Conservation (phyloP, 208 protist species). For the Trypanosoma theileri region DNA sequence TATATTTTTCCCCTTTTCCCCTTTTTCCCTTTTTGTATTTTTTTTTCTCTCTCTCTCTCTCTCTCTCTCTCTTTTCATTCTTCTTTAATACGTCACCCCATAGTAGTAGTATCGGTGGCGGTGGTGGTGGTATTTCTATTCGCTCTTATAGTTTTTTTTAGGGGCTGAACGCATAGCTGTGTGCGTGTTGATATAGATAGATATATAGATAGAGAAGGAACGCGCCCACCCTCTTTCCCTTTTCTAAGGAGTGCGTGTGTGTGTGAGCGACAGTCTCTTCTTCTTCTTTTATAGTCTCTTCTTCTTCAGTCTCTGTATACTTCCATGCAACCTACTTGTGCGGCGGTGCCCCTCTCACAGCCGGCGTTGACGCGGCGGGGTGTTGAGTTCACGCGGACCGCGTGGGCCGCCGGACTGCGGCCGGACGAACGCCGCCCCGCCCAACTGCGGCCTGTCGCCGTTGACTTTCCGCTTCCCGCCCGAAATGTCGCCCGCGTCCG, state of each 20-base stretch:
- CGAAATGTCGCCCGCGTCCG: constrained; percentile 80
- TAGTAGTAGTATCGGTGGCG: not conserved
- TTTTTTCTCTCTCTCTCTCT: not conserved
- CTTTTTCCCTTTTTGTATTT: not conserved
- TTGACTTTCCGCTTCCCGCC: constrained; percentile 74
- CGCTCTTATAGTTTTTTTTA: no score
- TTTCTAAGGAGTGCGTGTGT: no score
- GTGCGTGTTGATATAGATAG: no score
- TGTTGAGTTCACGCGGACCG: constrained; percentile 54
- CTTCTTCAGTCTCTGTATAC: no score
- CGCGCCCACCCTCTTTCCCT: no score
- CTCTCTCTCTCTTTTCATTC: not conserved
- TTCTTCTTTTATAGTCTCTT: no score
- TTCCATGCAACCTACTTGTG: not conserved
- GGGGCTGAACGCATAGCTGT: no score
- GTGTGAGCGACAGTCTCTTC: no score
- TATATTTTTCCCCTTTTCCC: not conserved
- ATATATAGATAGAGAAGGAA: no score
- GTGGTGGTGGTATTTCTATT: not conserved
- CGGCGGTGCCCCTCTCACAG: constrained; percentile 17
- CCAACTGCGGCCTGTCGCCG: constrained; percentile 66
- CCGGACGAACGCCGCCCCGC: constrained; percentile 68
- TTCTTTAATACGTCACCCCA: not conserved
- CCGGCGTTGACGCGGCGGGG: constrained; percentile 59
- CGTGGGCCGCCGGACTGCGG: constrained; percentile 72